Percentiles rank a stretch among this genome's conserved stretches.
These are phyloP conservation scores for Colletotrichum coccodes DNA, from an alignment of 2,329 filamentous ascomycete species.

Conservation along the genomic window DNA sequence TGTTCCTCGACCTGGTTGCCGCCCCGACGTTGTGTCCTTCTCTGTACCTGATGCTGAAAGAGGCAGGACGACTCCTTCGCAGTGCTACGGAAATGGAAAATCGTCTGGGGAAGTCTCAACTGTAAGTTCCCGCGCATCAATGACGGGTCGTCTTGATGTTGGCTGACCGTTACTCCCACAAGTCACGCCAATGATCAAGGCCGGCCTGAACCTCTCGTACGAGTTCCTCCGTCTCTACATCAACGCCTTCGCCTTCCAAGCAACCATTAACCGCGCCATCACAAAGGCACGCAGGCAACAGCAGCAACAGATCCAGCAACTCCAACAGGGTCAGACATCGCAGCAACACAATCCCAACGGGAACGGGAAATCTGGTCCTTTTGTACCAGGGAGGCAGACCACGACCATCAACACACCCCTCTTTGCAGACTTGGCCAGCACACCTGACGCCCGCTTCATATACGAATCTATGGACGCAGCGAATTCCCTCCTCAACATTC, in stretches of 20 bases:
- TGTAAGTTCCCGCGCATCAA: constrained; percentile 54
- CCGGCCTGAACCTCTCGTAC: constrained; percentile 75
- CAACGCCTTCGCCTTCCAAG: constrained; percentile 81
- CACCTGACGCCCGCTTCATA: constrained; percentile 73
- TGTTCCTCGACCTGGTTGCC: too few relatives aligned
- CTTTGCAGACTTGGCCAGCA: constrained; percentile 65
- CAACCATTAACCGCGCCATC: constrained; percentile 66
- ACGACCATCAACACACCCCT: constrained; percentile 6
- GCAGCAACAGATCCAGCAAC: constrained; percentile 5
- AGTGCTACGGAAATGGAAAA: constrained; percentile 77
- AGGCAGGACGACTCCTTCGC: constrained; percentile 72
- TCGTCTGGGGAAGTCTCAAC: constrained; percentile 72
- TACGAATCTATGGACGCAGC: constrained; percentile 74
- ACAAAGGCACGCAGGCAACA: constrained; percentile 32
- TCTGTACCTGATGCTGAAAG: background rate
- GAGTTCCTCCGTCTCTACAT: constrained; percentile 80
- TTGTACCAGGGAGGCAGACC: background rate
- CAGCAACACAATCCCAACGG: constrained; percentile 45
- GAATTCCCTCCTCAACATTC: constrained; percentile 67
- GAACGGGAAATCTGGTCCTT: constrained; percentile 42
- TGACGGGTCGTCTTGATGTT: background rate
- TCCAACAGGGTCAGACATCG: background rate
- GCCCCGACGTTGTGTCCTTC: too few relatives aligned
- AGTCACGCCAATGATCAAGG: constrained; percentile 73
- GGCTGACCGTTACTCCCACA: background rate